These are phyloP conservation scores for Hanseniaspora occidentalis DNA, from an alignment of 805 yeast species.

Conservation along the genomic window DNA sequence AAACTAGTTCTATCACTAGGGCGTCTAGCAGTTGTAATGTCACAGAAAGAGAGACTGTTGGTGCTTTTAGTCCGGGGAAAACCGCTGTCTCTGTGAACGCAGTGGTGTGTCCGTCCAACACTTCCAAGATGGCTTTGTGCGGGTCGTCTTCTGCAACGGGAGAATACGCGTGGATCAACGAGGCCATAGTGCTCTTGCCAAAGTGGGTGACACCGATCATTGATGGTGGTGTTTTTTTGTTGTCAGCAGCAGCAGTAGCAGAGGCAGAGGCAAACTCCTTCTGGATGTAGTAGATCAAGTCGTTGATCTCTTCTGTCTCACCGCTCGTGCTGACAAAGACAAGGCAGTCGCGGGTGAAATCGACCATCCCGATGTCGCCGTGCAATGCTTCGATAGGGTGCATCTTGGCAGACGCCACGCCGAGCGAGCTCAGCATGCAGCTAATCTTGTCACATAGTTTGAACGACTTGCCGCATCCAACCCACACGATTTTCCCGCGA, in stretches of 20 bases:
- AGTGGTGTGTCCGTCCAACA: neutral
- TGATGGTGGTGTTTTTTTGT: conserved; percentile 1
- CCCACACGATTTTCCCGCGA: conserved; percentile 57
- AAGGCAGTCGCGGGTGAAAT: conserved; percentile 40
- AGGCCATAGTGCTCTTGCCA: conserved; percentile 9
- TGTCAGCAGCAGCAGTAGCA: no score
- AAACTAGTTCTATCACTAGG: conserved; percentile 59
- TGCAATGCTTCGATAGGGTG: conserved; percentile 87
- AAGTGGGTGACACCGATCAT: conserved; percentile 11
- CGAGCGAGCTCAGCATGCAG: conserved; percentile 73
- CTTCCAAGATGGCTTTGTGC: neutral
- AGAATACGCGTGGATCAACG: conserved; percentile 25
- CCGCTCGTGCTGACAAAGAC: conserved; percentile 71
- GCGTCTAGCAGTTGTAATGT: conserved; percentile 71
- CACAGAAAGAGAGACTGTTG: conserved; percentile 73
- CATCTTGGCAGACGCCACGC: conserved; percentile 50
- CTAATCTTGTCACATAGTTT: conserved; percentile 68
- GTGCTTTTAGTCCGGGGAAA: conserved; percentile 74
- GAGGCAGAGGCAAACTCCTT: no score
- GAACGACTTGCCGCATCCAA: conserved; percentile 79
- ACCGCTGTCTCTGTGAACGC: conserved; percentile 35
- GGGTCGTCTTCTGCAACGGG: neutral
- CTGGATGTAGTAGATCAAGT: conserved; percentile 15
- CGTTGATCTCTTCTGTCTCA: conserved; percentile 64
- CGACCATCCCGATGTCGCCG: conserved; percentile 73